A percentile compares a stretch with the other conserved stretches of the same genome.
phyloP scores from a whole-genome alignment of 2,329 filamentous ascomycete genomes.

The Phialophora expanda region DNA sequence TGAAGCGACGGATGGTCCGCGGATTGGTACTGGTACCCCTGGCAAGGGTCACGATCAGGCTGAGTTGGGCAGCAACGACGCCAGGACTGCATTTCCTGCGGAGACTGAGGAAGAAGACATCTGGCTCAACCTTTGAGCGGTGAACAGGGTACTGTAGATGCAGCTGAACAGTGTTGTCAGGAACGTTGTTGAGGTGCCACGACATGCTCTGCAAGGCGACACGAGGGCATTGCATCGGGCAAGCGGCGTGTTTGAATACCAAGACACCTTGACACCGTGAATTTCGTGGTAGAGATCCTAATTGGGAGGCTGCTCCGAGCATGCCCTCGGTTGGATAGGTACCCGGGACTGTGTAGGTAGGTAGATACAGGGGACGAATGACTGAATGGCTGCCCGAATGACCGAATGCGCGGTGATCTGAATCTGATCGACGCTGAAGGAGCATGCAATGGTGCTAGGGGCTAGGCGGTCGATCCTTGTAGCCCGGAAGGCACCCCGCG shows the following conservation, averaged over 20 bases:
- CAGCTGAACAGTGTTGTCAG: not conserved
- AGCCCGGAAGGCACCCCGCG: not conserved
- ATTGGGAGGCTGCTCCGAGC: not conserved
- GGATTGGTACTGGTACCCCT: not conserved
- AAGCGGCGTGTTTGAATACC: not conserved
- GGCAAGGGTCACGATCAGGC: not conserved
- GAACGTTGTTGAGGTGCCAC: constrained; percentile 5
- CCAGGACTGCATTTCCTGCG: not conserved
- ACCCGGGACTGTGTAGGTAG: not conserved
- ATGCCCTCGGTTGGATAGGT: too few relatives aligned
- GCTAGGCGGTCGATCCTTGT: not conserved
- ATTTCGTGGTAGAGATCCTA: not conserved
- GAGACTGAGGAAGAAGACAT: constrained; percentile 26
- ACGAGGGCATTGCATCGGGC: not conserved
- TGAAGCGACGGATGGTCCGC: not conserved
- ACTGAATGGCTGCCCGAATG: not conserved
- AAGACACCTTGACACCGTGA: not conserved
- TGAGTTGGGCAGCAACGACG: constrained; percentile 1
- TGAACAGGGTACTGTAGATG: not conserved
- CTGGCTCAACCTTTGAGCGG: constrained; percentile 32
- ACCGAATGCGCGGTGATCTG: not conserved
- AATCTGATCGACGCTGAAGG: not conserved
- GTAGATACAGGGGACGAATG: not conserved
- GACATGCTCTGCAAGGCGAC: not conserved
- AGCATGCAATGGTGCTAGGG: not conserved